phyloP scores from a whole-genome alignment of 179 eudicot genomes.

The Heliamphora ciliata region DNA sequence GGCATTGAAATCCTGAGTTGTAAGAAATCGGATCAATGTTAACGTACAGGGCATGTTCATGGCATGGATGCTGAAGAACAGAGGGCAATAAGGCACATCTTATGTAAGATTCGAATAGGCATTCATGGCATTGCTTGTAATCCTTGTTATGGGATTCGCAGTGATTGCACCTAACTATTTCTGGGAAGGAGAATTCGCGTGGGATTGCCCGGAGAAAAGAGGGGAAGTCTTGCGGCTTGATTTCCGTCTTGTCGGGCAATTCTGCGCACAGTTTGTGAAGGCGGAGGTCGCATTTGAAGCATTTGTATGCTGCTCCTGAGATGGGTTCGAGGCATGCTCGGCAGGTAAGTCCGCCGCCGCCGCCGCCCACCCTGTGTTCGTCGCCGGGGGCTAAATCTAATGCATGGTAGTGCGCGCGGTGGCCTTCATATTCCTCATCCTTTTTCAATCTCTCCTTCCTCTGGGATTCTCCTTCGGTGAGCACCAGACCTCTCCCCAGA shows the following conservation, averaged over 20 bases:
- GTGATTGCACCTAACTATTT: not conserved
- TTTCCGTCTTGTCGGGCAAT: constrained; percentile 6
- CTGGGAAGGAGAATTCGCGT: constrained; percentile 10
- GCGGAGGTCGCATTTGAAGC: not conserved
- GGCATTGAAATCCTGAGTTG: not conserved
- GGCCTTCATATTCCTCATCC: not conserved
- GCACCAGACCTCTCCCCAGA: not conserved
- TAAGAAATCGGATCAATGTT: not conserved
- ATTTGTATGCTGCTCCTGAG: constrained; percentile 8
- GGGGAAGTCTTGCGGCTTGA: constrained; percentile 6
- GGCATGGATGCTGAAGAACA: not conserved
- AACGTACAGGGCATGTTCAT: not conserved
- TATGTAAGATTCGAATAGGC: constrained; percentile 10
- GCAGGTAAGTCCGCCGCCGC: not conserved
- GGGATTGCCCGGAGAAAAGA: not conserved
- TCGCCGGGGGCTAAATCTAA: not conserved
- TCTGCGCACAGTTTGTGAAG: constrained; percentile 14
- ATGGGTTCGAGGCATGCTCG: constrained; percentile 5
- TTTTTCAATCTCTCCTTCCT: not conserved
- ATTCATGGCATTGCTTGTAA: not conserved
- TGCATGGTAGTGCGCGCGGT: not conserved
- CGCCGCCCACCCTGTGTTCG: not conserved
- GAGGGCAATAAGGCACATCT: not conserved
- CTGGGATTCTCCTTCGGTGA: not conserved
- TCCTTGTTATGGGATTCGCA: not conserved